Conservation (phyloP, 306 rosid genomes). For the Echinosophora koreensis region DNA sequence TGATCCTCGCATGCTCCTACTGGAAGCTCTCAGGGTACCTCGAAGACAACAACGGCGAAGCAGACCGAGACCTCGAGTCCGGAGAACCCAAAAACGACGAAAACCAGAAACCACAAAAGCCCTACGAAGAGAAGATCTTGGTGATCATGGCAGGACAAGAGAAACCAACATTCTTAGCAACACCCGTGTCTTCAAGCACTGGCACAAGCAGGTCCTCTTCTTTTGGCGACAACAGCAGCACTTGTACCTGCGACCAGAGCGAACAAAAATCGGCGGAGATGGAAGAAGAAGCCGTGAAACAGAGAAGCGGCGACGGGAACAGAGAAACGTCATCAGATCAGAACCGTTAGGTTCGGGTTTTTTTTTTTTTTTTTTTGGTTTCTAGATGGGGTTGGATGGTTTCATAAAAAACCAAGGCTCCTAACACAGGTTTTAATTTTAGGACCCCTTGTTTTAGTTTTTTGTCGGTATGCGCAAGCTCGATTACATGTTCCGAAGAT, state of each 20-base stretch:
- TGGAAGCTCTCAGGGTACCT: slow-evolving; percentile 96
- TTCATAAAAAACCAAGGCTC: slow-evolving; percentile 18
- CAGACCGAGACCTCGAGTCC: slow-evolving; percentile 68
- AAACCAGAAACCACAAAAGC: slow-evolving; percentile 52
- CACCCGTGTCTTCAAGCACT: slow-evolving; percentile 67
- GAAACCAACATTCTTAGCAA: slow-evolving; percentile 90
- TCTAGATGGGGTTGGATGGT: slow-evolving; percentile 3
- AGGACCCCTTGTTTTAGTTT: slow-evolving; percentile 21
- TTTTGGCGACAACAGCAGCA: slow-evolving; percentile 58
- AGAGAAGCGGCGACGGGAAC: slow-evolving; percentile 15
- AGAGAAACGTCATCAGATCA: slow-evolving; percentile 52
- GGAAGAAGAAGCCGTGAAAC: slow-evolving; percentile 49
- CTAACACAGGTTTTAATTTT: slow-evolving; percentile 43
- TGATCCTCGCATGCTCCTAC: slow-evolving; percentile 93
- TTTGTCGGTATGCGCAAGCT: slow-evolving; percentile 21
- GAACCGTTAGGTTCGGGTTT: slow-evolving; percentile 40
- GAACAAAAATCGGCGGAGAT: slow-evolving; percentile 52
- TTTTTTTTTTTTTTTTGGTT: neutral
- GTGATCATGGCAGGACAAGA: slow-evolving; percentile 97
- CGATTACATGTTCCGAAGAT: slow-evolving; percentile 42
- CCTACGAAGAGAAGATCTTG: slow-evolving; percentile 82
- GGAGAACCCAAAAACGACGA: slow-evolving; percentile 55
- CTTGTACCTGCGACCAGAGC: slow-evolving; percentile 56
- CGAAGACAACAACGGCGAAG: slow-evolving; percentile 52
- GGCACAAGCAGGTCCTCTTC: slow-evolving; percentile 62